A percentile compares a stretch with the other conserved stretches of the same genome.
phyloP scores from a whole-genome alignment of 768 basidiomycete species.

The Tubosaeta sp. region DNA sequence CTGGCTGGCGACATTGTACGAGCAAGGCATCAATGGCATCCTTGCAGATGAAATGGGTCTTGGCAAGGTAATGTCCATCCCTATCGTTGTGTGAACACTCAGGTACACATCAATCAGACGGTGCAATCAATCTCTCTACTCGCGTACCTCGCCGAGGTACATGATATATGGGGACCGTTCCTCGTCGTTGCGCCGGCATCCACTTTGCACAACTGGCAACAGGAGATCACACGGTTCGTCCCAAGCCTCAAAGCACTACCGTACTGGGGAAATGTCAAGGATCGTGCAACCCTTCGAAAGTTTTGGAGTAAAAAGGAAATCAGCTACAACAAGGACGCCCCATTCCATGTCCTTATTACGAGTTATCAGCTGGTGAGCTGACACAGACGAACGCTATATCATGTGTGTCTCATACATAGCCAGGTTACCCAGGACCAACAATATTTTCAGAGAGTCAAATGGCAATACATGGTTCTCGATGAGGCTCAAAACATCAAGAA shows the following conservation, averaged over 20 bases:
- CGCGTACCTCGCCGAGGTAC: constrained; percentile 92
- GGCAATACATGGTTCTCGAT: constrained; percentile 99
- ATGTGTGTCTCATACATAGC: constrained; percentile 4
- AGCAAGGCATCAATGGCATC: constrained; percentile 99
- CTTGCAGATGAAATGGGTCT: constrained; percentile 99
- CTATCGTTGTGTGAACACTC: neutral
- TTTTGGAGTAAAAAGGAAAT: constrained; percentile 99
- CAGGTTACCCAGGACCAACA: constrained; percentile 96
- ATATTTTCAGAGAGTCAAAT: constrained; percentile 95
- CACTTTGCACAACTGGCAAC: constrained; percentile 99
- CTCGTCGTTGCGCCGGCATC: constrained; percentile 96
- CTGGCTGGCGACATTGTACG: constrained; percentile 96
- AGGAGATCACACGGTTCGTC: constrained; percentile 94
- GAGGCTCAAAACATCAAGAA: constrained; percentile 99
- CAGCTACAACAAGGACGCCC: constrained; percentile 90
- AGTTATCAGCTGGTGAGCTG: constrained; percentile 86
- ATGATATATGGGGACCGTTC: constrained; percentile 99
- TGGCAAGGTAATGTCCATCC: constrained; percentile 57
- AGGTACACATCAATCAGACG: constrained; percentile 47
- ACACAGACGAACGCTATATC: neutral
- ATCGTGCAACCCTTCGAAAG: constrained; percentile 88
- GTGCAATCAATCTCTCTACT: constrained; percentile 97
- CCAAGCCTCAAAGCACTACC: constrained; percentile 91
- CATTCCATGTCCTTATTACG: constrained; percentile 95
- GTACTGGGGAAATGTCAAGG: constrained; percentile 98